A percentile compares a stretch with the other conserved stretches of the same genome.
Evolutionary conservation across 2,329 filamentous ascomycete genomes (phyloP).

Genomic region (Rutstroemia sp.): DNA sequence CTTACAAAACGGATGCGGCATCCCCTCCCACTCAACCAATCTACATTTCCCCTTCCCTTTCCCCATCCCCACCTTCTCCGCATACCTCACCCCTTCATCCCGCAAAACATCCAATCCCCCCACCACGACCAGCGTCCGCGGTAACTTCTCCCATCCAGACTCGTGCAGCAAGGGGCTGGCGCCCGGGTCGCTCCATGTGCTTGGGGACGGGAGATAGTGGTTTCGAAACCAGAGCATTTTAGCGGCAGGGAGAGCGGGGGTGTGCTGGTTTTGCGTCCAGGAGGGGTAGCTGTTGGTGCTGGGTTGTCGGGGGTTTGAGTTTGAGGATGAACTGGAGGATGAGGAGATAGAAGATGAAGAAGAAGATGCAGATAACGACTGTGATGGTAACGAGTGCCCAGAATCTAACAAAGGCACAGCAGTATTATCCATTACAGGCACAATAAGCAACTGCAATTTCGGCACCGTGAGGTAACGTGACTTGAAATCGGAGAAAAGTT

Average conservation of each 20-base stretch:
- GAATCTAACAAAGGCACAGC: no score
- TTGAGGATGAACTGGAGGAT: no score
- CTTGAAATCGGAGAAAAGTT: no score
- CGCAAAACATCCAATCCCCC: constrained; percentile 51
- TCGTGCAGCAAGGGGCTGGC: constrained; percentile 46
- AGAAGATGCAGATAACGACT: no score
- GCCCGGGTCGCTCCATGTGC: constrained; percentile 41
- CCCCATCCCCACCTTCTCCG: constrained; percentile 24
- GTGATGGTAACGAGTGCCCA: no score
- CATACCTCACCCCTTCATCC: constrained; percentile 42
- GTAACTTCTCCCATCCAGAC: constrained; percentile 40
- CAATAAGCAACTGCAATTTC: no score
- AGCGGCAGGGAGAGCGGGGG: constrained; percentile 43
- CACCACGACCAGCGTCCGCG: constrained; percentile 44
- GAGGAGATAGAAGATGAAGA: no score
- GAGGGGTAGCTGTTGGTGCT: constrained; percentile 35
- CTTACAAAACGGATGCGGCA: constrained; percentile 46
- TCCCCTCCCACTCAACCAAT: constrained; percentile 43
- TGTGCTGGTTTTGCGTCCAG: constrained; percentile 44
- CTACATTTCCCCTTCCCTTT: constrained; percentile 44
- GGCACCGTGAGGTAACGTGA: no score
- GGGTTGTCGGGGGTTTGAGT: constrained; percentile 47
- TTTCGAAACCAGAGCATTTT: constrained; percentile 57
- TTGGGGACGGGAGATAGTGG: constrained; percentile 45
- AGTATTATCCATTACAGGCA: no score